phyloP scores from a whole-genome alignment of 208 protist species.

The Leishmania lainsoni region DNA sequence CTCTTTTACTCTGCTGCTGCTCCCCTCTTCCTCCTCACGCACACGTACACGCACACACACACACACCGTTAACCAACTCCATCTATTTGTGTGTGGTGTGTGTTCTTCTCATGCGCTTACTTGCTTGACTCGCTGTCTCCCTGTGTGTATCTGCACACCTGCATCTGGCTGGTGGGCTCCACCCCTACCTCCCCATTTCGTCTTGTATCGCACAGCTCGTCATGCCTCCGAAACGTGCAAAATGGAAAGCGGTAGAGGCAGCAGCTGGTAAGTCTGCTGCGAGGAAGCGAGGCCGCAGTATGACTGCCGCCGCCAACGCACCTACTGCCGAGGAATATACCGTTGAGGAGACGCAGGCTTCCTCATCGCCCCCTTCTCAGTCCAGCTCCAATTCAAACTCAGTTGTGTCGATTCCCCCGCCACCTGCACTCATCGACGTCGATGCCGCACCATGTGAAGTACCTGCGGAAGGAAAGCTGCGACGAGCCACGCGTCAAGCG shows the following conservation, averaged over 20 bases:
- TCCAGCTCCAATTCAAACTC: neutral
- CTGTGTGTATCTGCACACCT: neutral
- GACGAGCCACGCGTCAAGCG: slow-evolving; percentile 4
- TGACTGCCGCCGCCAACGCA: neutral
- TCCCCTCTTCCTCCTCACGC: neutral
- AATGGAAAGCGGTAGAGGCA: neutral
- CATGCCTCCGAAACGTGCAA: slow-evolving; percentile 6
- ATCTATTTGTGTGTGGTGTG: neutral
- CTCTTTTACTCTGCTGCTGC: neutral
- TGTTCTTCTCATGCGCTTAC: neutral
- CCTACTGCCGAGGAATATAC: neutral
- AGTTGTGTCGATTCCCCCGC: neutral
- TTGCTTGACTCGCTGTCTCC: neutral
- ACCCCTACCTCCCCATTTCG: neutral
- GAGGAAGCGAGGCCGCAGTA: neutral
- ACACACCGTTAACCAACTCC: neutral
- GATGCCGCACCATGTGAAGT: neutral
- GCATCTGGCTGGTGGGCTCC: neutral
- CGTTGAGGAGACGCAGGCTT: neutral
- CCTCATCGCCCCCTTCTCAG: neutral
- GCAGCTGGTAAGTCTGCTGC: neutral
- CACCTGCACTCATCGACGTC: slow-evolving; percentile 2
- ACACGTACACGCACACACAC: neutral
- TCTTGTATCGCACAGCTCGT: neutral
- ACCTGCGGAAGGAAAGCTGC: neutral